Evolutionary conservation across 345 rosid species (phyloP).

Genomic region (Arabidopsis arenosa): DNA sequence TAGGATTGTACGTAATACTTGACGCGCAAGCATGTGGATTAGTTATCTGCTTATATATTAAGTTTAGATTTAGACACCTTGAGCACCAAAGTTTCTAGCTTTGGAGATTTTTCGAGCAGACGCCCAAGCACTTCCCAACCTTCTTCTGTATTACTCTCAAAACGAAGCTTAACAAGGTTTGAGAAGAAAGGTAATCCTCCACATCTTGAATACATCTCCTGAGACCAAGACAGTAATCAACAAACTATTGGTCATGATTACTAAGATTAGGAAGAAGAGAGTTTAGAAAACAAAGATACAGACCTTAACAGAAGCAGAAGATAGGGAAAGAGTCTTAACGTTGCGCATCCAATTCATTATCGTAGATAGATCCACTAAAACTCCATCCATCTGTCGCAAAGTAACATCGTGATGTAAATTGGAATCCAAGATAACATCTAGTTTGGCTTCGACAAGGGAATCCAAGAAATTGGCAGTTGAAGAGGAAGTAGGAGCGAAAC

Average conservation of each 20-base stretch:
- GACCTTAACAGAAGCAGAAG: conserved; percentile 22
- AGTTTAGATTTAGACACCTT: not conserved
- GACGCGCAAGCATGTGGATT: not conserved
- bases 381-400: not conserved
- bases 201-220: not conserved
- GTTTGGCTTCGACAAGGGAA: conserved; percentile 15
- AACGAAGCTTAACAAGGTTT: conserved; percentile 19
- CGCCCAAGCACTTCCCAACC: conserved; percentile 8
- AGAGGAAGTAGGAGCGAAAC: not conserved
- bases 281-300: too few relatives aligned
- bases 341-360: not conserved
- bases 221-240: not conserved
- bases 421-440: not conserved
- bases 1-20: not conserved
- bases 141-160: not conserved
- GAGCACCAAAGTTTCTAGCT: conserved; percentile 18
- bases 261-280: too few relatives aligned
- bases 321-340: conserved; percentile 17
- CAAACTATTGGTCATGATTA: not conserved
- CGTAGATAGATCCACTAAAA: not conserved
- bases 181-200: not conserved
- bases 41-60: not conserved
- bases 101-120: conserved; percentile 11
- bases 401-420: not conserved
- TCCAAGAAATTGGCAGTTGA: not conserved